Conservation (phyloP, 2,329 filamentous ascomycete species). For the Purpureocillium takamizusanense region DNA sequence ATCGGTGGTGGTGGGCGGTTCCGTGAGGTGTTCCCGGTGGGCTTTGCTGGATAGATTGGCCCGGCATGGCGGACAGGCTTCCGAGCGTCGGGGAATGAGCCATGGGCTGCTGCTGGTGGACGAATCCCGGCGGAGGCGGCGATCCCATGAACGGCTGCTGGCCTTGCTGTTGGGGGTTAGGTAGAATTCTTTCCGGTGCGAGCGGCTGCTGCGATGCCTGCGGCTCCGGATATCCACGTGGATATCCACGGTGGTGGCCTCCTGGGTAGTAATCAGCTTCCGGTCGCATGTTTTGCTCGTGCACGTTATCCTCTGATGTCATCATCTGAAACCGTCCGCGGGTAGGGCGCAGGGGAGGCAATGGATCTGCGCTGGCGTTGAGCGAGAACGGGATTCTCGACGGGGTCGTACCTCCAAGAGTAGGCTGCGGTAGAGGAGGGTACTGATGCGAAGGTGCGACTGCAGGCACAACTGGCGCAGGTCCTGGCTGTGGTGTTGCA, state of each 20-base stretch:
- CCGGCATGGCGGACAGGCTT: conserved; percentile 17
- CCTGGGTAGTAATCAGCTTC: conserved; percentile 18
- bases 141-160: conserved; percentile 21
- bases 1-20: conserved; percentile 23
- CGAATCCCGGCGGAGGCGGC: conserved; percentile 17
- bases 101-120: conserved; percentile 16
- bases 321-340: conserved; percentile 23
- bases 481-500: not conserved
- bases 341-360: conserved; percentile 29
- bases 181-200: conserved; percentile 22
- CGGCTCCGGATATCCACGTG: conserved; percentile 20
- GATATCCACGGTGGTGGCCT: conserved; percentile 18
- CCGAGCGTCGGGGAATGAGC: conserved; percentile 28
- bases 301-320: conserved; percentile 19
- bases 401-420: conserved; percentile 8
- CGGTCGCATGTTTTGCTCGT: conserved; percentile 22
- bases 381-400: conserved; percentile 26
- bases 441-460: conserved; percentile 13
- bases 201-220: conserved; percentile 18
- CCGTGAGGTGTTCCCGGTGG: conserved; percentile 24
- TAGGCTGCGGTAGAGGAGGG: conserved; percentile 14
- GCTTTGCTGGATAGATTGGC: conserved; percentile 24
- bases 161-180: conserved; percentile 21
- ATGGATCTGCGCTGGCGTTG: conserved; percentile 22
- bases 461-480: conserved; percentile 1